Conservation (phyloP, 1,284 basidiomycete genomes). For the Chiua sp. region DNA sequence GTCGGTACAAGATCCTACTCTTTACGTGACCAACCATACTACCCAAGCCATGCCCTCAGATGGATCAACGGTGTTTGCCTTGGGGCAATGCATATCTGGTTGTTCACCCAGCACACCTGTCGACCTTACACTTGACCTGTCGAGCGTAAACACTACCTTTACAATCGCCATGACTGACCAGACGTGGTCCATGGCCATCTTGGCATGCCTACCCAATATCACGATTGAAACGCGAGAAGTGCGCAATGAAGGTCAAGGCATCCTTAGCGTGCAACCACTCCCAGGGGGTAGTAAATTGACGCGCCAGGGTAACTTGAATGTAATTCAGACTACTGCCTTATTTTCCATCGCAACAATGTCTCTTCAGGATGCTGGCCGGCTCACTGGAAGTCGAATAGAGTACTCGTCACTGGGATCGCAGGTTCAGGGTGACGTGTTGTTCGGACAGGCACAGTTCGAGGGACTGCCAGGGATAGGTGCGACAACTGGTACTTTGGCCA, state of each 20-base stretch:
- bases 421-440: conserved; percentile 23
- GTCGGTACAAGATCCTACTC: conserved; percentile 12
- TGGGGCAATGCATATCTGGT: conserved; percentile 26
- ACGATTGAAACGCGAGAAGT: conserved; percentile 34
- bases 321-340: conserved; percentile 24
- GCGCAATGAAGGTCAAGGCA: conserved; percentile 25
- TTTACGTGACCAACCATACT: conserved; percentile 26
- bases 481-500: background rate
- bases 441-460: conserved; percentile 19
- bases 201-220: conserved; percentile 30
- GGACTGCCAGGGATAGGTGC: background rate
- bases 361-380: conserved; percentile 6
- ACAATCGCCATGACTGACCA: conserved; percentile 18
- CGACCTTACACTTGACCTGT: conserved; percentile 18
- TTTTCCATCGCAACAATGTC: conserved; percentile 23
- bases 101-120: conserved; percentile 1
- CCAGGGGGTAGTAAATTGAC: conserved; percentile 11
- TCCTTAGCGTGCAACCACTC: conserved; percentile 27
- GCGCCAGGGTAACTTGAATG: conserved; percentile 30
- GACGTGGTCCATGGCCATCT: conserved; percentile 26
- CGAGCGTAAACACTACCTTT: conserved; percentile 16
- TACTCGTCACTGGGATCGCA: conserved; percentile 15
- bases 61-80: conserved; percentile 28
- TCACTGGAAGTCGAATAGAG: background rate
- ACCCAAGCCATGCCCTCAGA: conserved; percentile 20